phyloP scores from a whole-genome alignment of 108 stramenopile species.

The Phaeodactylum tricornutum region DNA sequence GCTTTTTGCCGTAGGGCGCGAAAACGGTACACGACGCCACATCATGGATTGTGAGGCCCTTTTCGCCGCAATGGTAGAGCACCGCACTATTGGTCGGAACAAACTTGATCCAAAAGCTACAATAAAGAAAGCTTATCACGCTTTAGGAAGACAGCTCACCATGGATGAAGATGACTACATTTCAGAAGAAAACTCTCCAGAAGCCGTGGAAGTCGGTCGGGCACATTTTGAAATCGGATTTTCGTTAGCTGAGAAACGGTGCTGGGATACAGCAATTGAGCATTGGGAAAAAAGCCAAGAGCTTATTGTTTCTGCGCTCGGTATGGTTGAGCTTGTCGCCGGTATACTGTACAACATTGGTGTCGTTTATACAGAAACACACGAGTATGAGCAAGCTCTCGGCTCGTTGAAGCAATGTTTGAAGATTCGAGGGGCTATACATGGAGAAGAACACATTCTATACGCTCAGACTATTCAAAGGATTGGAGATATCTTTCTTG shows the following conservation, averaged over 20 bases:
- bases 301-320: conserved; percentile 32
- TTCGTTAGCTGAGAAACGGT: conserved; percentile 56
- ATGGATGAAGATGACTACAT: conserved; percentile 23
- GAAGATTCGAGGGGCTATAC: conserved; percentile 34
- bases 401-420: conserved; percentile 42
- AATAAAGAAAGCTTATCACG: conserved; percentile 33
- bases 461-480: conserved; percentile 56
- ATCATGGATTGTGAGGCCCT: conserved; percentile 58
- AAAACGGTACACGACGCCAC: conserved; percentile 44
- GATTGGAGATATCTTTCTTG: conserved; percentile 51
- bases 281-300: conserved; percentile 64
- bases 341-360: conserved; percentile 55
- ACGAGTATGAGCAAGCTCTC: conserved; percentile 45
- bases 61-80: conserved; percentile 19
- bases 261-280: conserved; percentile 54
- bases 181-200: conserved; percentile 21
- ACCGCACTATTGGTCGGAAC: conserved; percentile 7
- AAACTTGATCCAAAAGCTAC: conserved; percentile 23
- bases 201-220: conserved; percentile 46
- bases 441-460: conserved; percentile 46
- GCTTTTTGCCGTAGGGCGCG: conserved; percentile 44
- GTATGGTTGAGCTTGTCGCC: conserved; percentile 51
- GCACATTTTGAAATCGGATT: conserved; percentile 63
- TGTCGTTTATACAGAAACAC: conserved; percentile 44
- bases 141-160: conserved; percentile 25